phyloP scores from a whole-genome alignment of 805 yeast species.

The Lachancea sp. region DNA sequence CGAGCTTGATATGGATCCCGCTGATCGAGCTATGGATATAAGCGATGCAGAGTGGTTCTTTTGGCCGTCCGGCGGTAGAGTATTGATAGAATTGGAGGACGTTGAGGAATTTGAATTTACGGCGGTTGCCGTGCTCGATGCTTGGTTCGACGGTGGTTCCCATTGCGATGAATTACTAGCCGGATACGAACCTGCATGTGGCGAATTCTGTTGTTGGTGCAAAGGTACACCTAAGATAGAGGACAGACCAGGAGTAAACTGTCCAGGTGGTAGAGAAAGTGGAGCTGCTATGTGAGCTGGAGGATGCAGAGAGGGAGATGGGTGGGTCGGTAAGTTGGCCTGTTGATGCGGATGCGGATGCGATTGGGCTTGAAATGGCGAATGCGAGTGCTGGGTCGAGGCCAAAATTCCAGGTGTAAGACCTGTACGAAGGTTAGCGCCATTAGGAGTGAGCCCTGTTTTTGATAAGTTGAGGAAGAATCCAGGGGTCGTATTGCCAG shows the following conservation, averaged over 20 bases:
- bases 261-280: constrained; percentile 6
- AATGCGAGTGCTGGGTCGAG: neutral
- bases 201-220: constrained; percentile 2
- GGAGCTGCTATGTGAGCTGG: constrained; percentile 7
- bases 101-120: constrained; percentile 9
- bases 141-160: neutral
- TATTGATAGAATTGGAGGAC: constrained; percentile 1
- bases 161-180: no score
- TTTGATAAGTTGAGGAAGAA: constrained; percentile 27
- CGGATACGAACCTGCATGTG: neutral
- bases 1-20: neutral
- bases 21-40: neutral
- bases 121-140: constrained; percentile 7
- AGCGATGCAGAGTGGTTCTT: neutral
- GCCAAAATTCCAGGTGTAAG: constrained; percentile 53
- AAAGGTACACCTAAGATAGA: constrained; percentile 7
- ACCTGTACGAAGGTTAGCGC: constrained; percentile 64
- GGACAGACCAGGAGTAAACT: constrained; percentile 9
- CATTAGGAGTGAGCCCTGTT: constrained; percentile 71
- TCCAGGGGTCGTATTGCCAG: constrained; percentile 14
- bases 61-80: neutral
- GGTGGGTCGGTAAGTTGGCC: constrained; percentile 2
- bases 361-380: neutral
- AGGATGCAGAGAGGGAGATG: constrained; percentile 3
- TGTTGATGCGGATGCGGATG: constrained; percentile 3